phyloP scores from a whole-genome alignment of 75 land plant species.

The Picea glauca region DNA sequence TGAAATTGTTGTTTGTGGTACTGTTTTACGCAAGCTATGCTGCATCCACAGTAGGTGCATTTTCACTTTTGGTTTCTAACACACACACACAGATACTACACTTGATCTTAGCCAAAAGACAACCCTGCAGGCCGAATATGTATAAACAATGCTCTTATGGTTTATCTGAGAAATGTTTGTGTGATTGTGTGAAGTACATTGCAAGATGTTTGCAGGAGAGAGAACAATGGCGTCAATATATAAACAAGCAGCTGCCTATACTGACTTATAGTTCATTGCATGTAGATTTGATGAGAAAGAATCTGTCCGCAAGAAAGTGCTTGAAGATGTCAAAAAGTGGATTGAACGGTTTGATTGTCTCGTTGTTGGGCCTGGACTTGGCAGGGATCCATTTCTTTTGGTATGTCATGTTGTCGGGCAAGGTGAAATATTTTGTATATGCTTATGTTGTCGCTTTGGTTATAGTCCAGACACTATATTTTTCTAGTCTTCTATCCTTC shows the following conservation, averaged over 20 bases:
- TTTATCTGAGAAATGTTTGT: background rate
- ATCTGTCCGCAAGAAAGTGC: constrained; percentile 36
- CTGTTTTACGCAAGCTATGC: background rate
- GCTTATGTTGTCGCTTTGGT: background rate
- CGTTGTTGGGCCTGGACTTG: constrained; percentile 97
- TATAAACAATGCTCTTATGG: background rate
- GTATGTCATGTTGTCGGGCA: constrained; percentile 29
- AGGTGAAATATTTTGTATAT: background rate
- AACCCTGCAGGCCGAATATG: background rate
- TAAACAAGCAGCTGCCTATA: constrained; percentile 1
- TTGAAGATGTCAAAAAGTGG: constrained; percentile 81
- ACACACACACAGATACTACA: background rate
- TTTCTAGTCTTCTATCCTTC: background rate
- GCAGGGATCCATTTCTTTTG: constrained; percentile 93
- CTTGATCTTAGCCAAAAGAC: background rate
- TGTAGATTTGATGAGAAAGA: constrained; percentile 53
- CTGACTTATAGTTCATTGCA: background rate
- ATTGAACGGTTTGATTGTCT: constrained; percentile 93
- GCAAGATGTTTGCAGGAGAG: background rate
- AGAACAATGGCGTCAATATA: background rate
- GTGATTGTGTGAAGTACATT: background rate
- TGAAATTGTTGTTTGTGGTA: background rate
- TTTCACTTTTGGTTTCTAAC: background rate
- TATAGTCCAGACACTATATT: background rate
- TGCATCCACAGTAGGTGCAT: background rate